Evolutionary conservation across 78 protist species (phyloP), one percentile per base, ranked within the genome.

Genomic region (Protostelium mycophagum): DNA sequence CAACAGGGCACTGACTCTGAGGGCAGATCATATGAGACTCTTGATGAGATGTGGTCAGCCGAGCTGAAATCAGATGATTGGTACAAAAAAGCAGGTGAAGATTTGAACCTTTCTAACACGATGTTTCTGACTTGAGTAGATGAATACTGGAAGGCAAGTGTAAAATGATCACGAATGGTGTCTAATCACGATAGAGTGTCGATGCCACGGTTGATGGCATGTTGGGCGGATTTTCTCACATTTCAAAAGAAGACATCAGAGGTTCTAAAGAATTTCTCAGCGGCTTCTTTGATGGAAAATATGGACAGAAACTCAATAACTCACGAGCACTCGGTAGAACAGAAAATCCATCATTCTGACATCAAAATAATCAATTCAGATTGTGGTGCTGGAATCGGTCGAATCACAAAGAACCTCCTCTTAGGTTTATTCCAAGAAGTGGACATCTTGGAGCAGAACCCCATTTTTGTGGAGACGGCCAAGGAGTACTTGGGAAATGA

Each of bases 311-410:
- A 34, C 36, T 29, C 29, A 37, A 37, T 16, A 87, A 5, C 31
- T 23, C 39, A 16, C 1, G 83, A 23, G 89, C 28, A 85, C 37
- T 38, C 25, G 35, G 84, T 35, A 90, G 91, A n/a, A n/a, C n/a
- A n/a, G n/a, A n/a, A n/a, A n/a, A n/a, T n/a, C n/a, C n/a, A n/a
- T n/a, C n/a, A n/a, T n/a, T n/a, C n/a, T n/a, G n/a, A 88, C 36
- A 0, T 73, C 85, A 85, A 73, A 87, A 0, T 28, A 86, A 31
- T 31, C 63, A 0, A 92, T 28, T 88, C 95, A 28, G 98, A 97
- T 83, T 95, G 97, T 38, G 98, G 97, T 35, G 97, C 98, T 1
- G 98, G 98, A 28, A 95, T 97, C 28, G 98, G 98, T 29, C 63
- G 98, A 25, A 87, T 97, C 0, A 89, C 97, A 0, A 25, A 39